Percentiles rank a stretch among this genome's conserved stretches.
These are phyloP conservation scores for Echinosphaeria canescens DNA, from an alignment of 2,329 filamentous ascomycete species.

Conservation along the genomic window DNA sequence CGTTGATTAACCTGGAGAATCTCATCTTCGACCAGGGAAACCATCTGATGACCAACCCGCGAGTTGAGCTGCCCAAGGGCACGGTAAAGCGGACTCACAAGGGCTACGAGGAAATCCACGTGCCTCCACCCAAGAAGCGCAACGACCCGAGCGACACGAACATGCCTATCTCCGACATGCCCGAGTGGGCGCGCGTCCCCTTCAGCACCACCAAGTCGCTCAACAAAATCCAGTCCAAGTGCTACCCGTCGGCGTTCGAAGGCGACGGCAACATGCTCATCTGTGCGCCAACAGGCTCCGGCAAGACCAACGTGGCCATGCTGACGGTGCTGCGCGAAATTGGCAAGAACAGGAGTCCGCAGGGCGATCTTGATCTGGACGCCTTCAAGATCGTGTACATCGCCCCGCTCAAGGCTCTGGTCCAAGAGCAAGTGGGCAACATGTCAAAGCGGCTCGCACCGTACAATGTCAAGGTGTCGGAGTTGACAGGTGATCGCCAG, in stretches of 20 bases:
- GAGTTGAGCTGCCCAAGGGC: slow-evolving; percentile 79
- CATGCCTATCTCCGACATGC: slow-evolving; percentile 70
- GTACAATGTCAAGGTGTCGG: slow-evolving; percentile 83
- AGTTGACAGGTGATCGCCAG: slow-evolving; percentile 92
- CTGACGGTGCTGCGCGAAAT: slow-evolving; percentile 89
- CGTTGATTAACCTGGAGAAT: slow-evolving; percentile 84
- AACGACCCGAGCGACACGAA: slow-evolving; percentile 60
- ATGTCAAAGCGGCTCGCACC: slow-evolving; percentile 80
- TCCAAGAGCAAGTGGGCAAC: slow-evolving; percentile 96
- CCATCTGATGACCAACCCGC: slow-evolving; percentile 98
- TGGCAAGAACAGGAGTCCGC: slow-evolving; percentile 80
- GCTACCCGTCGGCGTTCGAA: slow-evolving; percentile 75
- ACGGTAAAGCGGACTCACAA: slow-evolving; percentile 94
- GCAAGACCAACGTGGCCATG: slow-evolving; percentile 98
- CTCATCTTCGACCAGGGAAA: slow-evolving; percentile 95
- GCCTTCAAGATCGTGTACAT: slow-evolving; percentile 98
- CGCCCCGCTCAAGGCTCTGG: slow-evolving; percentile 82
- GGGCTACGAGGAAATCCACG: slow-evolving; percentile 96
- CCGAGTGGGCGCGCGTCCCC: slow-evolving; percentile 74
- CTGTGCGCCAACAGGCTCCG: slow-evolving; percentile 90
- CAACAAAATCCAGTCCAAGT: slow-evolving; percentile 91
- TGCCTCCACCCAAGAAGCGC: slow-evolving; percentile 78
- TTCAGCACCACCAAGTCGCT: slow-evolving; percentile 75
- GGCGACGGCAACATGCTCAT: slow-evolving; percentile 96
- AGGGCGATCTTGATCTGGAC: slow-evolving; percentile 87